Conservation (phyloP, 257 asterid species). For the Craterostigma plantagineum region DNA sequence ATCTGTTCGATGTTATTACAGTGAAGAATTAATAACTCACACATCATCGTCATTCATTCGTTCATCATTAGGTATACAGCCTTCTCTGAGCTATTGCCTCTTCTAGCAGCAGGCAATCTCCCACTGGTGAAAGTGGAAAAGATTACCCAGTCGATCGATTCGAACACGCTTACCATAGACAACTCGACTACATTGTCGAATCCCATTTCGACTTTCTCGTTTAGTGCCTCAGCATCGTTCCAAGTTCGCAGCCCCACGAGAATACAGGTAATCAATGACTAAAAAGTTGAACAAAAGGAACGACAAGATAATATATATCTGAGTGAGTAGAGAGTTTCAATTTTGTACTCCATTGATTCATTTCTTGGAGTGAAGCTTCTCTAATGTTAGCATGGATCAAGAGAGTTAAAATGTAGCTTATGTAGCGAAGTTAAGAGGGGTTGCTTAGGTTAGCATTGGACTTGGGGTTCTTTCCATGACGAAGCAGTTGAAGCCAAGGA, state of each 20-base stretch:
- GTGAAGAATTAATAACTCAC: neutral
- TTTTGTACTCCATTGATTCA: too few species aligned
- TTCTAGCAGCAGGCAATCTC: slow-evolving; percentile 59
- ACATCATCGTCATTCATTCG: slow-evolving; percentile 9
- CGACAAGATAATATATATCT: too few species aligned
- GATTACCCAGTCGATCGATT: slow-evolving; percentile 56
- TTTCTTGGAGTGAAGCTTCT: too few species aligned
- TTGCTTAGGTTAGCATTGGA: too few species aligned
- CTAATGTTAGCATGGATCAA: too few species aligned
- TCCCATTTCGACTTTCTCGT: slow-evolving; percentile 51
- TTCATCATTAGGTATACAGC: slow-evolving; percentile 67
- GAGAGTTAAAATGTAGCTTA: too few species aligned
- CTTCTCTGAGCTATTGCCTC: slow-evolving; percentile 83
- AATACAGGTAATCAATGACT: slow-evolving; percentile 47
- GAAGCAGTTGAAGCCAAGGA: too few species aligned
- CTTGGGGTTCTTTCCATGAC: too few species aligned
- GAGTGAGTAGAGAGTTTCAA: too few species aligned
- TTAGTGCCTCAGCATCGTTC: slow-evolving; percentile 73
- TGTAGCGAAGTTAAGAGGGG: too few species aligned
- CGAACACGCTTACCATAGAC: slow-evolving; percentile 49
- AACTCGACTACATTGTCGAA: slow-evolving; percentile 46
- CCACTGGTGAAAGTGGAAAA: slow-evolving; percentile 74
- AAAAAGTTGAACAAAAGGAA: too few species aligned
- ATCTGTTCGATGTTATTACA: neutral
- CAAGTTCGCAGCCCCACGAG: slow-evolving; percentile 76